A percentile compares a stretch with the other conserved stretches of the same genome.
Conservation (phyloP, 352 stramenopile genomes). For the Pythium biforme region DNA sequence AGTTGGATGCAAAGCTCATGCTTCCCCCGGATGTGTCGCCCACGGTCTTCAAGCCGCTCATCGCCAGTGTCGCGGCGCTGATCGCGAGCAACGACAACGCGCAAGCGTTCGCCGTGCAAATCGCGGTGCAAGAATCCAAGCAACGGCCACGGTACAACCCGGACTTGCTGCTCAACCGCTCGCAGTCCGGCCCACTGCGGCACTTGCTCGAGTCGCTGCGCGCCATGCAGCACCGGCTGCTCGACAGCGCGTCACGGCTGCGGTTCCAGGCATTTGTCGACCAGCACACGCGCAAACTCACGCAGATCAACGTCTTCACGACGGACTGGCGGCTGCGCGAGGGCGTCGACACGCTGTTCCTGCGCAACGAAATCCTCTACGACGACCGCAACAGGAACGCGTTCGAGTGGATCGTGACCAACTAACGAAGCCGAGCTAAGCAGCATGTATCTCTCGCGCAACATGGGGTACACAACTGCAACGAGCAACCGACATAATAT, state of each 20-base stretch:
- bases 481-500: too few relatives aligned
- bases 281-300: constrained; percentile 17
- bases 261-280: constrained; percentile 21
- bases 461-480: too few relatives aligned
- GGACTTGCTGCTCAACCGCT: background rate
- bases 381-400: constrained; percentile 6
- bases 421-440: background rate
- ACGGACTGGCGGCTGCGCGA: constrained; percentile 14
- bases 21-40: constrained; percentile 7
- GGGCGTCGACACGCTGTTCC: constrained; percentile 8
- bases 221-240: background rate
- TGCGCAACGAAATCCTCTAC: constrained; percentile 22
- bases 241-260: constrained; percentile 3
- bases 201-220: constrained; percentile 15
- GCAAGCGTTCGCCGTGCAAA: constrained; percentile 16
- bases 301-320: constrained; percentile 21
- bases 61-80: constrained; percentile 6
- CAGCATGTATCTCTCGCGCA: too few relatives aligned
- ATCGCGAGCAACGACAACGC: background rate
- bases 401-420: constrained; percentile 22
- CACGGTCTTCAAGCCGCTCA: constrained; percentile 7
- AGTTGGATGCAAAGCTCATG: constrained; percentile 25
- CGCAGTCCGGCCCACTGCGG: constrained; percentile 7
- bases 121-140: constrained; percentile 23
- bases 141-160: constrained; percentile 14